Evolutionary conservation across 2,329 filamentous ascomycete species (phyloP).

Genomic region (Coniochaeta hoffmannii): DNA sequence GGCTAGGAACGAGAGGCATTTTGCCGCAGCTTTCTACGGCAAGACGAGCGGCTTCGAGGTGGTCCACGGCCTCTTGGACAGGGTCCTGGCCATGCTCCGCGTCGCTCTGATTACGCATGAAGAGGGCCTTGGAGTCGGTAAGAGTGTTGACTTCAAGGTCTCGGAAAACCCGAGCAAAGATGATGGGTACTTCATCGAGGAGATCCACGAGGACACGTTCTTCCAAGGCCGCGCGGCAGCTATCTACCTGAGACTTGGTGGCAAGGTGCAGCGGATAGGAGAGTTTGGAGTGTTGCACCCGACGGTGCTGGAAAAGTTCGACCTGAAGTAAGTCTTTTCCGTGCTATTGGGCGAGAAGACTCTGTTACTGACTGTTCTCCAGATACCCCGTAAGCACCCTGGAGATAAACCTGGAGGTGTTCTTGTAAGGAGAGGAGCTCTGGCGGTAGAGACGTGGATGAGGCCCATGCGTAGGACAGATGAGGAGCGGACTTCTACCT

Average conservation of each 20-base stretch:
- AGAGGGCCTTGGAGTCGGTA: slow-evolving; percentile 49
- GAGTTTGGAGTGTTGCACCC: slow-evolving; percentile 93
- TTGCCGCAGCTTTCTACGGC: slow-evolving; percentile 92
- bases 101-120: slow-evolving; percentile 72
- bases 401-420: slow-evolving; percentile 90
- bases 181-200: slow-evolving; percentile 89
- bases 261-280: slow-evolving; percentile 71
- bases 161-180: slow-evolving; percentile 47
- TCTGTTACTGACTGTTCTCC: slow-evolving; percentile 11
- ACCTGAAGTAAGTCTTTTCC: slow-evolving; percentile 57
- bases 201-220: slow-evolving; percentile 85
- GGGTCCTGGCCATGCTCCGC: slow-evolving; percentile 86
- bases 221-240: slow-evolving; percentile 84
- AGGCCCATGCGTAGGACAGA: too few relatives aligned
- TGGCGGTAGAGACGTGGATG: too few relatives aligned
- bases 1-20: slow-evolving; percentile 87
- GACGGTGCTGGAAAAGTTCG: slow-evolving; percentile 86
- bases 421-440: slow-evolving; percentile 57
- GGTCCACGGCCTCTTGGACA: slow-evolving; percentile 88
- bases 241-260: slow-evolving; percentile 67
- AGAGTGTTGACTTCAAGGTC: slow-evolving; percentile 45
- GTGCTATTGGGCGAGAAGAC: background rate
- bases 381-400: slow-evolving; percentile 89
- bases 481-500: too few relatives aligned
- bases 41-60: slow-evolving; percentile 93